Percentiles rank a stretch among this genome's conserved stretches.
phyloP scores from a whole-genome alignment of 2,329 filamentous ascomycete genomes.

The Pseudogymnoascus destructans region DNA sequence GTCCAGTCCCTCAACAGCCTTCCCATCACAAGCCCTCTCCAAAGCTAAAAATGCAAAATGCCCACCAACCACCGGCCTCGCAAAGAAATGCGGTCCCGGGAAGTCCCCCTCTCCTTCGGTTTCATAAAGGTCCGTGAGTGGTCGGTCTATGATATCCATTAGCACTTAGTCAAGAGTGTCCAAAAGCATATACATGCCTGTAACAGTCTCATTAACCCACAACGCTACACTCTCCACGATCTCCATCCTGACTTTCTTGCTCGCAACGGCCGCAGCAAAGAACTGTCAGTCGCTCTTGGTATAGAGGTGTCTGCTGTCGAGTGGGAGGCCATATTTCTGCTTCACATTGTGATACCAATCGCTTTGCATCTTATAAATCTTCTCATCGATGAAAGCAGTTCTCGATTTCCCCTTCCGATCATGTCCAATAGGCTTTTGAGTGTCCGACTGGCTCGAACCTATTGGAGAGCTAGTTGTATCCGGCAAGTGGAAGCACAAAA shows the following conservation, averaged over 20 bases:
- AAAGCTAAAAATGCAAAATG: conserved; percentile 80
- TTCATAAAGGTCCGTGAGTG: conserved; percentile 71
- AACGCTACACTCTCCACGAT: conserved; percentile 61
- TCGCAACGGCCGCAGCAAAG: conserved; percentile 69
- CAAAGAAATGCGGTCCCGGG: conserved; percentile 64
- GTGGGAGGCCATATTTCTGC: conserved; percentile 69
- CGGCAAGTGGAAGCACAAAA: conserved; percentile 62
- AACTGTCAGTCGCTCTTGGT: conserved; percentile 89
- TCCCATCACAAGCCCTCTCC: conserved; percentile 63
- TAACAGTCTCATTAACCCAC: conserved; percentile 76
- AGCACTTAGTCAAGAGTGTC: conserved; percentile 10
- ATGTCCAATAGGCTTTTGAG: conserved; percentile 16
- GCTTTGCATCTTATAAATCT: conserved; percentile 67
- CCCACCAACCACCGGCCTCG: conserved; percentile 69
- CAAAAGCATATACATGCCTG: conserved; percentile 31
- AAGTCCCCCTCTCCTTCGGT: conserved; percentile 67
- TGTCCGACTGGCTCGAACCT: conserved; percentile 17
- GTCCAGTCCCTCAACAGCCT: conserved; percentile 43
- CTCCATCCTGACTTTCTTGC: conserved; percentile 50
- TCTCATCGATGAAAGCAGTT: conserved; percentile 54
- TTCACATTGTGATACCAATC: conserved; percentile 69
- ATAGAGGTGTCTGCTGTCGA: conserved; percentile 72
- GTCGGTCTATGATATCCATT: conserved; percentile 39
- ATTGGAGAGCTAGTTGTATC: not conserved
- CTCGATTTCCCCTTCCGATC: conserved; percentile 21